Percentiles rank a stretch among this genome's conserved stretches.
These are phyloP conservation scores for Diplosphaera chodatii DNA, from an alignment of 139 green algal species.

Conservation along the genomic window DNA sequence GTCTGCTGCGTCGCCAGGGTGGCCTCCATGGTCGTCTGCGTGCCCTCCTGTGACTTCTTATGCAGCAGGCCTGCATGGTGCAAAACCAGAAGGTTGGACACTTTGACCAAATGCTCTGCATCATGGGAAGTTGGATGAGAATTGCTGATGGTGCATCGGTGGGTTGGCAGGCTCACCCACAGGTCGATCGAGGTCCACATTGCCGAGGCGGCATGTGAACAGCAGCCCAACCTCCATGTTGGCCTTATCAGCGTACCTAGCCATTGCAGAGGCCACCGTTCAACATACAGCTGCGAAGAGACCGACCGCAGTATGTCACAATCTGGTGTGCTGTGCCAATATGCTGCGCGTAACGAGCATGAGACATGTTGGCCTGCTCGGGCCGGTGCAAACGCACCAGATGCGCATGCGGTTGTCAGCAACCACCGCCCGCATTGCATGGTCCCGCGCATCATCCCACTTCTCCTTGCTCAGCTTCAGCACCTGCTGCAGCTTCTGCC, in stretches of 20 bases:
- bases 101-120: neutral
- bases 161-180: slow-evolving; percentile 49
- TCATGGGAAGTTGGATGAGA: no score
- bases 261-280: no score
- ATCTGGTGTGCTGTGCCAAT: no score
- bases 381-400: no score
- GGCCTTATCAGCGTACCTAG: slow-evolving; percentile 46
- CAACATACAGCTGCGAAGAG: no score
- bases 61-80: slow-evolving; percentile 60
- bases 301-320: no score
- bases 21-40: slow-evolving; percentile 60
- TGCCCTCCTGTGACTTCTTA: slow-evolving; percentile 43
- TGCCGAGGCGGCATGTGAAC: slow-evolving; percentile 69
- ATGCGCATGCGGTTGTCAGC: slow-evolving; percentile 75
- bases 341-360: no score
- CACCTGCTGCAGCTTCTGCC: slow-evolving; percentile 77
- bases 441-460: slow-evolving; percentile 82
- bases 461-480: slow-evolving; percentile 88
- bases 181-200: slow-evolving; percentile 70
- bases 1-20: slow-evolving; percentile 62
- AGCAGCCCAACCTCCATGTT: slow-evolving; percentile 71
- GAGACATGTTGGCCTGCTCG: no score
- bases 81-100: neutral
- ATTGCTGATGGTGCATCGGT: no score
- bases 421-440: slow-evolving; percentile 76